Percentiles rank a stretch among this genome's conserved stretches.
Conservation (phyloP, 208 protist genomes). For the Trypanosoma cruzi region DNA sequence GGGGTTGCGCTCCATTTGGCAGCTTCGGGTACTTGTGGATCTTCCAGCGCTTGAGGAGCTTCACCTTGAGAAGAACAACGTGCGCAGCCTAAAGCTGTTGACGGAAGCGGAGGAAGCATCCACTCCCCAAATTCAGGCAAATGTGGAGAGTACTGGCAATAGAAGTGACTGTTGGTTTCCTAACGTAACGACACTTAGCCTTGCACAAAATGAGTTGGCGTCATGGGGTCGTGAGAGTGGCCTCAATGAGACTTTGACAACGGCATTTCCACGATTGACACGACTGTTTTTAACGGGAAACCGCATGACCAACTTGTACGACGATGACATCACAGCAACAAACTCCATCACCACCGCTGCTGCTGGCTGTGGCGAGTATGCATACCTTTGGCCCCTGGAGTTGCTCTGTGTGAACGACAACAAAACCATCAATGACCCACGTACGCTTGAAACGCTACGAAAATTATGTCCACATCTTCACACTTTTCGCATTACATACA, state of each 20-base stretch:
- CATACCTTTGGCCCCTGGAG: slow-evolving; percentile 51
- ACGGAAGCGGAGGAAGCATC: slow-evolving; percentile 3
- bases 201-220: slow-evolving; percentile 71
- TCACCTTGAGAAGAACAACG: slow-evolving; percentile 77
- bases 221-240: slow-evolving; percentile 56
- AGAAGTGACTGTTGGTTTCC: slow-evolving; percentile 32
- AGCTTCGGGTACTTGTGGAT: slow-evolving; percentile 56
- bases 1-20: slow-evolving; percentile 54
- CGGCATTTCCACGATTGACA: slow-evolving; percentile 60
- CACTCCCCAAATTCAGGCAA: not conserved
- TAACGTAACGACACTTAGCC: slow-evolving; percentile 66
- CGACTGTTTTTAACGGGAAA: slow-evolving; percentile 79
- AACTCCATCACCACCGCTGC: not conserved
- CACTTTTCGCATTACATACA: slow-evolving; percentile 83
- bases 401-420: slow-evolving; percentile 85
- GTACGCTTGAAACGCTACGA: slow-evolving; percentile 69
- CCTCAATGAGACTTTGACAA: slow-evolving; percentile 40
- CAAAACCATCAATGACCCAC: slow-evolving; percentile 38
- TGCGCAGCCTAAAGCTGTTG: slow-evolving; percentile 39
- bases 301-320: slow-evolving; percentile 48
- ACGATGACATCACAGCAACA: slow-evolving; percentile 12
- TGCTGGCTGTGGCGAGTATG: slow-evolving; percentile 21
- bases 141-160: slow-evolving; percentile 5
- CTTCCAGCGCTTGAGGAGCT: slow-evolving; percentile 64
- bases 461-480: slow-evolving; percentile 54